Evolutionary conservation across 2,329 filamentous ascomycete species (phyloP), one percentile per base, ranked within the genome.

Genomic region (Aspergillus clavatus): DNA sequence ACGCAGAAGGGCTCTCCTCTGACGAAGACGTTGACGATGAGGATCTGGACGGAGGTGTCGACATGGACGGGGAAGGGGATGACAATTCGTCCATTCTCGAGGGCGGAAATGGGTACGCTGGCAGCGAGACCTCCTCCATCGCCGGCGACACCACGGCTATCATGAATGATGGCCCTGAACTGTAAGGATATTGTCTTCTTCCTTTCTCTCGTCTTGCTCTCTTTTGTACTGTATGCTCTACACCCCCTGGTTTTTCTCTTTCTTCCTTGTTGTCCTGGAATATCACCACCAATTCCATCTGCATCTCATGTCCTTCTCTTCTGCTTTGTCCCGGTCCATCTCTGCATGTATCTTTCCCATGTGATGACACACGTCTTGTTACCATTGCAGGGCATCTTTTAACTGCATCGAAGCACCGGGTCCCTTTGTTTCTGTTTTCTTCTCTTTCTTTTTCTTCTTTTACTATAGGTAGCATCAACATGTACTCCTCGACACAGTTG

Each of bases 71-170:
- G n/a, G n/a, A n/a, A 12, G 54, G 40, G 1, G 62, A 65, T 28
- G 63, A 67, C 18, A 63, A 66, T 36, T 59, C 59, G 4, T 64
- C 62, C 16, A 53, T 57, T 10, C 59, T 60, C 36, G 63, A 61
- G 16, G 61, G 59, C 4, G 55, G 56, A 38, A 60, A 65, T 45
- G 62, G 61, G 22, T 61, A 65, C 49, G 59, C 52, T 42, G 62
- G 56, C 29, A 65, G 62, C 40, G 63, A 61, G 27, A 58, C 54
- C 45, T 66, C 63, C 8, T 65, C 55, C 16, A 59, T 59, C 37
- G 53, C 50, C 11, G 52, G 55, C 12, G 51, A 50, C 38, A 45
- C 41, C 24, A 31, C 38, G 11, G 21, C 46, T 12, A 43, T 51
- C 23, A 36, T 42, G 26, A 43, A 57, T 23, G 47, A 44, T 22